Base-by-base conservation (phyloP, 371 early-diverging fungal species). In the Amoeboradix gromovi region DNA sequence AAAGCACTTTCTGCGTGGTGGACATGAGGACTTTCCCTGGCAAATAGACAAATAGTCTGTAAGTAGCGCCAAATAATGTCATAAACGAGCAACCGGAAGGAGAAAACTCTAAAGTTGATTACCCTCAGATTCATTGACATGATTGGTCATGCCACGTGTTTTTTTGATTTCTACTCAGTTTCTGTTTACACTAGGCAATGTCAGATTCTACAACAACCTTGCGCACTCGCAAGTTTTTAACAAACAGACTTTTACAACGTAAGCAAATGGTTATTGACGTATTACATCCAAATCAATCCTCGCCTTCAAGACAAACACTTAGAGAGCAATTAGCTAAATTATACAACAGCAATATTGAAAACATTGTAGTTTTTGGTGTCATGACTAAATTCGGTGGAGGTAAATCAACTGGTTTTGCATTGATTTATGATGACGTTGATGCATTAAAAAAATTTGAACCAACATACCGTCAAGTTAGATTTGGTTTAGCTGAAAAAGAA, bases 231-330 rank as follows among this genome's bases (percentile, higher is more conserved):
- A 92, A 95, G 85, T 95, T 92, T 87, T 82, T 94, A 75, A 91
- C 94, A 78, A 96, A 96, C 92, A 90, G 89, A 76, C 85, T 96
- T 75, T 88, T 96, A 73, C 86, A 87, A 80, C 87, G 97, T 78
- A 93, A 88, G 86, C 96, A 96, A 85, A 91, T 94, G 89, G 89
- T 92, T 69, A 84, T 95, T 68, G 95, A 96, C 78, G 84, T 96
- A 74, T 80, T 92, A 76, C 97, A 96, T 82, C 94, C 95, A 69
- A 88, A 87, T 68, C 84, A 83, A 70, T 84, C 97, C 76, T 91
- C 88, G 82, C 77, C 92, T 75, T 83, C 90, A 84, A 90, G 88
- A 83, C 86, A 82, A 72, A 92, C 90, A 74, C 79, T 96, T 74
- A 86, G 92, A 75, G 90, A 90, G 76, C 91, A 92, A 85, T 83